Conservation (phyloP, 495 filamentous ascomycete genomes). For the Tirmania nivea region DNA sequence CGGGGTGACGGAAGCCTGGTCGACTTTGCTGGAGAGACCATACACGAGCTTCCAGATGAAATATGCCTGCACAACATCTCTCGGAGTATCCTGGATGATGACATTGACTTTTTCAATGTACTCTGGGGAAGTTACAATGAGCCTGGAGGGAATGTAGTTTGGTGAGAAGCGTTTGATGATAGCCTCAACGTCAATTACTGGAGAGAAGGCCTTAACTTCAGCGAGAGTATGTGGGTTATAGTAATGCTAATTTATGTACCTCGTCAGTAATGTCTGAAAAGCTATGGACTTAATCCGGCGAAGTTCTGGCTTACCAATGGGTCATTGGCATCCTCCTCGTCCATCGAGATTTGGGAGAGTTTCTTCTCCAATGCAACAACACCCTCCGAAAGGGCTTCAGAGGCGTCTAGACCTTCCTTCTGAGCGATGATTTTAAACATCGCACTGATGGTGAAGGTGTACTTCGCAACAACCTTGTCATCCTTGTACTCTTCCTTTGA, state of each 20-base stretch:
- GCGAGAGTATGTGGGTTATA: slow-evolving; percentile 35
- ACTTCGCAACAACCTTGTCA: slow-evolving; percentile 29
- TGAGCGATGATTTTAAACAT: slow-evolving; percentile 14
- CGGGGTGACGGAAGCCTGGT: slow-evolving; percentile 36
- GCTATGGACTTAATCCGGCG: neutral
- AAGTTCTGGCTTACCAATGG: slow-evolving; percentile 22
- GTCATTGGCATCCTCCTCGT: slow-evolving; percentile 34
- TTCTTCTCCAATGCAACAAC: slow-evolving; percentile 39
- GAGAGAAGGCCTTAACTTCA: slow-evolving; percentile 30
- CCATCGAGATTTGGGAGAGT: slow-evolving; percentile 36
- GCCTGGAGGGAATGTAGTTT: slow-evolving; percentile 26
- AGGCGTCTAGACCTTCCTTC: neutral
- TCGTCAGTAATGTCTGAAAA: neutral
- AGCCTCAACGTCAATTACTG: slow-evolving; percentile 31
- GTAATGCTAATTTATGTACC: slow-evolving; percentile 20
- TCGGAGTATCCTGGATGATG: slow-evolving; percentile 27
- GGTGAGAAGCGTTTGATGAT: slow-evolving; percentile 35
- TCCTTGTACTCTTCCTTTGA: slow-evolving; percentile 45
- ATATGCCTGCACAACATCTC: slow-evolving; percentile 32
- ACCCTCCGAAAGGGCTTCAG: slow-evolving; percentile 12
- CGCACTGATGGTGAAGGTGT: slow-evolving; percentile 27
- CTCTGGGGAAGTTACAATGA: slow-evolving; percentile 36
- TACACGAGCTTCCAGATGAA: slow-evolving; percentile 43
- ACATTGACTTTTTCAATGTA: slow-evolving; percentile 31
- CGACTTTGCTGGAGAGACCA: slow-evolving; percentile 27